A percentile compares a stretch with the other conserved stretches of the same genome.
These are phyloP conservation scores for Selaginella moellendorffii DNA, from an alignment of 75 land plant species.

Conservation along the genomic window DNA sequence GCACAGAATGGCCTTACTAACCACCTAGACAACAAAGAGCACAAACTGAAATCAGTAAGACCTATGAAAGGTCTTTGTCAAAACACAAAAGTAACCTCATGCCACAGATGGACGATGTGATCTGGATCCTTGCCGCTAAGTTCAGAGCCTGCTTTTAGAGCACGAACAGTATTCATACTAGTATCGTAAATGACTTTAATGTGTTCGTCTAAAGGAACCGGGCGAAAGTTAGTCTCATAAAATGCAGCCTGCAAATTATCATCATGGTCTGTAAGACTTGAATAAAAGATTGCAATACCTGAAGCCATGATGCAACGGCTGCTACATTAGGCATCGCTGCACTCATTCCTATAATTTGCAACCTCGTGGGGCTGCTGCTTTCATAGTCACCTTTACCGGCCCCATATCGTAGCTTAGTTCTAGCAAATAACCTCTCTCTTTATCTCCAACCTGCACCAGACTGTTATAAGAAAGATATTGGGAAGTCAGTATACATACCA, in stretches of 20 bases:
- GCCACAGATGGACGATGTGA: constrained; percentile 87
- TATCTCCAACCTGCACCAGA: constrained; percentile 96
- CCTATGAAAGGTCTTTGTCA: too few relatives aligned
- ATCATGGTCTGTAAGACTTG: too few relatives aligned
- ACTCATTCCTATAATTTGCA: constrained; percentile 99
- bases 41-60: too few relatives aligned
- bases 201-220: constrained; percentile 85
- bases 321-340: constrained; percentile 97
- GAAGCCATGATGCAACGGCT: constrained; percentile 89
- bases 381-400: constrained; percentile 62
- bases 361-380: constrained; percentile 35
- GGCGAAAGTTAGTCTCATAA: constrained; percentile 83
- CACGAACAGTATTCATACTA: constrained; percentile 56
- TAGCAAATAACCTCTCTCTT: constrained; percentile 74
- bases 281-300: too few relatives aligned
- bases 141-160: constrained; percentile 46
- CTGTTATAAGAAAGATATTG: neutral
- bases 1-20: constrained; percentile 86
- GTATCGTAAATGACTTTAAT: constrained; percentile 76
- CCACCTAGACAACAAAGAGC: constrained; percentile 45
- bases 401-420: constrained; percentile 96
- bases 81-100: too few relatives aligned
- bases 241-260: constrained; percentile 54
- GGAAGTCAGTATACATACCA: constrained; percentile 40
- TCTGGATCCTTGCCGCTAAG: constrained; percentile 97